Evolutionary conservation across 495 filamentous ascomycete genomes (phyloP), one percentile per base, ranked within the genome.

Genomic region (Ramalina intermedia): DNA sequence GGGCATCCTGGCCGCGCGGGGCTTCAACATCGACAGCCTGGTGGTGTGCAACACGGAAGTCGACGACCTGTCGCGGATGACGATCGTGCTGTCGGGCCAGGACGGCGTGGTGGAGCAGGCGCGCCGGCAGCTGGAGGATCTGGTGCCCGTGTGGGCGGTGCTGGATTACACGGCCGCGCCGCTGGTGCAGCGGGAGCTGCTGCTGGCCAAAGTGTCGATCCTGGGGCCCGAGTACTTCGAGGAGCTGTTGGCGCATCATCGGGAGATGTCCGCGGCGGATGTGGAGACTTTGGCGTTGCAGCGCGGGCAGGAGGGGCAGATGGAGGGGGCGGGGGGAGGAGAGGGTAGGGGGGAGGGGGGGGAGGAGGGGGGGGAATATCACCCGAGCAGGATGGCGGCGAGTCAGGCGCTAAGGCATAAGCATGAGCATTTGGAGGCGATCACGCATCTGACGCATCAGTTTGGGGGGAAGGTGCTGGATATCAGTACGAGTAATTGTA

Each of bases 81-180:
- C 91, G 37, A 98, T 98, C 55, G 91, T 98, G 48, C 73, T 98
- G 38, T 83, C 84, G 49, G 91, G 91, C 36, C 90, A 95, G 66
- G 89, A 96, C 58, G 91, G 89, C 42, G 91, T 98, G 18, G 89
- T 98, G 14, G 91, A 98, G 73, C 91, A 98, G 69, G 91, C 91
- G 41, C 81, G 91, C 37, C 76, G 91, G 47, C 91, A 98, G 70
- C 72, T 98, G 14, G 91, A 96, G 60, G 91, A 98, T 59, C 72
- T 98, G 27, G 91, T 98, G 27, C 91, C 91, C 26, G 91, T 98
- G 45, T 98, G 91, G 91, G 91, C 91, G 27, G 91, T 98, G 14
- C 70, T 98, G 50, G 91, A 98, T 65, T 96, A 98, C 68, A 96
- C 89, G 27, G 72, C 78, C 35, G 79, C 91, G 1, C 86, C 91